These are phyloP conservation scores for Pleurotus platypus DNA, from an alignment of 768 basidiomycete genomes.

Conservation along the genomic window DNA sequence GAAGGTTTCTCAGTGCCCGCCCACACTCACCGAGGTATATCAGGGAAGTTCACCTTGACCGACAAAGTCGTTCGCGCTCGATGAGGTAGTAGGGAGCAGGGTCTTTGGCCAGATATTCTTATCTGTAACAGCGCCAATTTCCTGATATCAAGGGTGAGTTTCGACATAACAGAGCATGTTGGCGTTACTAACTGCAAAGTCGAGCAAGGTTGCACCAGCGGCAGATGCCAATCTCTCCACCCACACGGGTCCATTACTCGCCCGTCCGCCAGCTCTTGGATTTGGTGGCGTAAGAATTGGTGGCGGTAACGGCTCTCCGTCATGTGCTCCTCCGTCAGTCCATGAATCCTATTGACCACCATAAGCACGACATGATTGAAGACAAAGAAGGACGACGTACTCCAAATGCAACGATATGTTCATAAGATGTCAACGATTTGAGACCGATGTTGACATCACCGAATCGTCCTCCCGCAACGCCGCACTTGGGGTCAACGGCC, in stretches of 20 bases:
- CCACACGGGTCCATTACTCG: conserved; percentile 51
- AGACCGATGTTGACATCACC: conserved; percentile 46
- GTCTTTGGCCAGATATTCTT: conserved; percentile 17
- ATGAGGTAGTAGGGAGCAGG: not conserved
- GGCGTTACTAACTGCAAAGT: conserved; percentile 41
- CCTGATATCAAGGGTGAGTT: conserved; percentile 9
- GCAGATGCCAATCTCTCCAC: conserved; percentile 39
- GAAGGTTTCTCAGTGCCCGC: not conserved
- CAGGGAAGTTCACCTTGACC: conserved; percentile 19
- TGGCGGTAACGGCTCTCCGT: conserved; percentile 39
- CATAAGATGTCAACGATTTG: conserved; percentile 26
- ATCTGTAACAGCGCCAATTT: conserved; percentile 25
- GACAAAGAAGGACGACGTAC: conserved; percentile 21
- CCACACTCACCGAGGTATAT: not conserved
- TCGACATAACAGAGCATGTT: not conserved
- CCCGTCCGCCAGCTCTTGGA: conserved; percentile 45
- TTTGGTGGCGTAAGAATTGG: conserved; percentile 38
- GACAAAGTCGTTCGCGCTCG: conserved; percentile 17
- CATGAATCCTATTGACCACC: conserved; percentile 30
- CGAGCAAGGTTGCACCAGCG: conserved; percentile 37
- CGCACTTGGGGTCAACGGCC: conserved; percentile 45
- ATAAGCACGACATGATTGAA: conserved; percentile 15
- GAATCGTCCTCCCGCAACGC: conserved; percentile 29
- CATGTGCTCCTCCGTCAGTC: conserved; percentile 34
- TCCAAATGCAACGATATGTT: conserved; percentile 51